These are phyloP conservation scores for Phytophthora capsici DNA, from an alignment of 352 stramenopile species.

Conservation along the genomic window DNA sequence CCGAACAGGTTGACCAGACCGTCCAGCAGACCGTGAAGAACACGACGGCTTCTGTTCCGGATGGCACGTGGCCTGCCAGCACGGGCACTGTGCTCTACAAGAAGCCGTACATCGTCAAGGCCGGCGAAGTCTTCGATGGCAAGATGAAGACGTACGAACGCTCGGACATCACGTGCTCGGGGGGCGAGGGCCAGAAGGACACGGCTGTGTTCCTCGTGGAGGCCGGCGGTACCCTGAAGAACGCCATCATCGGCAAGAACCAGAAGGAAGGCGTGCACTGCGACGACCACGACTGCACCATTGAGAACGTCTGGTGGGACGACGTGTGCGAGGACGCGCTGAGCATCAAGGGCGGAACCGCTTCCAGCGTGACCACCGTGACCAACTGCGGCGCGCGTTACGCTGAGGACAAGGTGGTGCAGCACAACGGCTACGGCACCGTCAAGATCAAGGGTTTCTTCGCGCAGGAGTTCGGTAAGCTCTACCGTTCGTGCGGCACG, in stretches of 20 bases:
- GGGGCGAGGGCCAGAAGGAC: background rate
- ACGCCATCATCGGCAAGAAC: background rate
- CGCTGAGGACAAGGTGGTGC: conserved; percentile 48
- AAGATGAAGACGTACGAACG: background rate
- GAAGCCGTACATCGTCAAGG: background rate
- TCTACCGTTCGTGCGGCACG: background rate
- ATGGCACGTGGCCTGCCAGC: background rate
- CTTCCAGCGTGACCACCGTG: conserved; percentile 28
- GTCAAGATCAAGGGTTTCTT: background rate
- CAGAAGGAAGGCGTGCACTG: background rate
- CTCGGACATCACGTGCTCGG: background rate
- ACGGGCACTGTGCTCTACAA: background rate
- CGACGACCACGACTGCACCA: background rate
- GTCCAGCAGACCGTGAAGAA: background rate
- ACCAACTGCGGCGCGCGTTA: conserved; percentile 40
- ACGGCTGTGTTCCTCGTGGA: background rate
- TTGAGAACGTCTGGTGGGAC: background rate
- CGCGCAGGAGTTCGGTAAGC: background rate
- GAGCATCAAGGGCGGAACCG: conserved; percentile 6
- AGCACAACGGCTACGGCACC: conserved; percentile 8
- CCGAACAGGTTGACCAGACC: background rate
- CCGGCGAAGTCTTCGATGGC: background rate
- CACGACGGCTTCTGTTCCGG: conserved; percentile 3
- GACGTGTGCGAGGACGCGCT: conserved; percentile 1
- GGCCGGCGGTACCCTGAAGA: background rate